Evolutionary conservation across 352 stramenopile species (phyloP).

Genomic region (Pilasporangium apinafurcum): DNA sequence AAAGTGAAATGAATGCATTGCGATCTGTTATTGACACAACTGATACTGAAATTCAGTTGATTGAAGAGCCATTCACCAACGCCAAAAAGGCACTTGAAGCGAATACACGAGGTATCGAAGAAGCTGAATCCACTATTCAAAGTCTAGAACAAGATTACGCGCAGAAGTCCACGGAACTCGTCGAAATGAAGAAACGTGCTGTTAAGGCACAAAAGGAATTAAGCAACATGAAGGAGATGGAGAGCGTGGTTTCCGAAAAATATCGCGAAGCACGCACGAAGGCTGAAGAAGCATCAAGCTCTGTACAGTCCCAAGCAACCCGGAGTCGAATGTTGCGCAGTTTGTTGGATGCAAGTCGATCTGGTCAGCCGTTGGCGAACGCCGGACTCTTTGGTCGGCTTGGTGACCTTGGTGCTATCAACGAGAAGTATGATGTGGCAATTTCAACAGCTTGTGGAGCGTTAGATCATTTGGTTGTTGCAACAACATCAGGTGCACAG

Average conservation of each 20-base stretch:
- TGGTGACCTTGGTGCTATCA: conserved; percentile 95
- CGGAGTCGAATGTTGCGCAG: conserved; percentile 79
- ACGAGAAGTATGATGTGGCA: conserved; percentile 96
- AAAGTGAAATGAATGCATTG: conserved; percentile 63
- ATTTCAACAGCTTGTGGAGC: conserved; percentile 96
- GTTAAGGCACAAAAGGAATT: conserved; percentile 82
- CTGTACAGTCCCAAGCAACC: conserved; percentile 63
- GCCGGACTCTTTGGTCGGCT: conserved; percentile 94
- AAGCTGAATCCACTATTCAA: conserved; percentile 47
- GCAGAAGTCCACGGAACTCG: conserved; percentile 46
- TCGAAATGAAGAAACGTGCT: conserved; percentile 61
- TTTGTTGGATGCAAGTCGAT: conserved; percentile 88
- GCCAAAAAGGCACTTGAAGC: conserved; percentile 78
- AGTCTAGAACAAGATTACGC: conserved; percentile 58
- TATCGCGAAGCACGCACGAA: conserved; percentile 68
- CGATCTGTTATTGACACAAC: conserved; percentile 76
- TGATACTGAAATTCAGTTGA: conserved; percentile 73
- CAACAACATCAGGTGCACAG: conserved; percentile 93
- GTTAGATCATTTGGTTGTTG: conserved; percentile 97
- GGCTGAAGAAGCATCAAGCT: conserved; percentile 66
- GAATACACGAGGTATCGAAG: conserved; percentile 43
- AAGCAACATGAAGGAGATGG: conserved; percentile 43
- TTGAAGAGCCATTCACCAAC: conserved; percentile 63
- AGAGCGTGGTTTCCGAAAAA: conserved; percentile 40
- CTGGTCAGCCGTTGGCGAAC: conserved; percentile 86